Base-by-base conservation (phyloP, 1,139 yeast species). In the Candida dubliniensis region DNA sequence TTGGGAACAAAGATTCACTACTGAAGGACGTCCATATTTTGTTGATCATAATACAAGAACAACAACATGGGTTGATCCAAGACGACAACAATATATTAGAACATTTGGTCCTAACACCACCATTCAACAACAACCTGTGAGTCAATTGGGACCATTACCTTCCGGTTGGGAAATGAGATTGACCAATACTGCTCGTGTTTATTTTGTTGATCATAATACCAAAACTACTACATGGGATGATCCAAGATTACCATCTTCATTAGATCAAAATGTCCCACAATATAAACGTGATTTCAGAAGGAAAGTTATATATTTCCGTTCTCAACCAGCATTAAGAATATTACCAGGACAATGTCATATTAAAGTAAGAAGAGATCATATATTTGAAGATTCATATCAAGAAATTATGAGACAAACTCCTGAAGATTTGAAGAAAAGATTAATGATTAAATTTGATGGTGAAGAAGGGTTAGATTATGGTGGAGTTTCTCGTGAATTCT, bases 101-200 rank as follows among this genome's bases (percentile, higher is more conserved):
- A 90, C 96, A 51, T 90, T 87, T 65, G 96, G 96, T 31, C 89
- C 88, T 57, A 83, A 85, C 52, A 80, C 89, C 18, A 89, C 96
- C 11, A 88, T 91, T 53, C 96, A 90, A 69, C 98, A 95, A 58
- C 99, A 93, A 69, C 96, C 99, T 29, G 96, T 93, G n/a, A 87
- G 96, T 42, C 98, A 95, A 65, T 77, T 93, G 64, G 99, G 99
- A 9, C 99, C 99, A 43, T 76, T 93, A 59, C 99, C 99, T 42
- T 83, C 93, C 43, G 99, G 99, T 44, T 93, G 99, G 99, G 99
- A 93, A 72, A 93, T 93, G 99, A 86, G 99, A 67, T 79, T 95
- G 60, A 95, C 99, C 40, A 93, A 91, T 66, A 93, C 99, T 1
- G 97, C 99, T 14, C 81, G 99, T 64, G 99, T 95, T 23, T 93